These are phyloP conservation scores for Tylopilus sp. DNA, from an alignment of 768 basidiomycete genomes.

Conservation along the genomic window DNA sequence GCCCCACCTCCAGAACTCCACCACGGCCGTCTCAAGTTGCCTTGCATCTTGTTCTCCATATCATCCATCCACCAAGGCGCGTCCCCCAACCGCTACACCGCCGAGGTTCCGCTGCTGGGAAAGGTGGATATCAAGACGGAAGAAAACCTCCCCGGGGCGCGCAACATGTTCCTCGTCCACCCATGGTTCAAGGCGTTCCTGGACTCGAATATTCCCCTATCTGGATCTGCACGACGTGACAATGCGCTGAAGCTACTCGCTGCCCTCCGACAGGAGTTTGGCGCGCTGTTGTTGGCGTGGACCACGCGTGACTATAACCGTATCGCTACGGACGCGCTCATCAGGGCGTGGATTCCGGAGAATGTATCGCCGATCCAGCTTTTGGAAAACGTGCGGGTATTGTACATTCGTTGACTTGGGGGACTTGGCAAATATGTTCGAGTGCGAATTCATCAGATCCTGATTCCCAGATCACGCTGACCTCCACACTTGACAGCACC, in stretches of 20 bases:
- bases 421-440: no score
- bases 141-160: slow-evolving; percentile 3
- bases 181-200: slow-evolving; percentile 10
- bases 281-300: slow-evolving; percentile 11
- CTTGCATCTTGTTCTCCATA: slow-evolving; percentile 9
- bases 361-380: slow-evolving; percentile 5
- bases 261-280: slow-evolving; percentile 11
- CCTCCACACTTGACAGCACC: no score
- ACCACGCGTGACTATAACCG: slow-evolving; percentile 6
- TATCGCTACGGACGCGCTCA: slow-evolving; percentile 7
- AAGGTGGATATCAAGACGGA: slow-evolving; percentile 2
- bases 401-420: slow-evolving; percentile 16
- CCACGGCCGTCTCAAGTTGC: slow-evolving; percentile 12
- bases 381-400: background rate
- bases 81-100: background rate
- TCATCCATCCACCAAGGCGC: background rate
- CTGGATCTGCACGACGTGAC: background rate
- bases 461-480: no score
- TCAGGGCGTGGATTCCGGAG: slow-evolving; percentile 5
- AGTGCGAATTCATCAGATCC: no score
- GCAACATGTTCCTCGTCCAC: slow-evolving; percentile 11
- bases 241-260: slow-evolving; percentile 6
- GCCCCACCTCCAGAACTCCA: slow-evolving; percentile 1
- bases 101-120: background rate
- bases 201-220: slow-evolving; percentile 2